Conservation (phyloP, 805 yeast species). For the Debaryomyces maramus region DNA sequence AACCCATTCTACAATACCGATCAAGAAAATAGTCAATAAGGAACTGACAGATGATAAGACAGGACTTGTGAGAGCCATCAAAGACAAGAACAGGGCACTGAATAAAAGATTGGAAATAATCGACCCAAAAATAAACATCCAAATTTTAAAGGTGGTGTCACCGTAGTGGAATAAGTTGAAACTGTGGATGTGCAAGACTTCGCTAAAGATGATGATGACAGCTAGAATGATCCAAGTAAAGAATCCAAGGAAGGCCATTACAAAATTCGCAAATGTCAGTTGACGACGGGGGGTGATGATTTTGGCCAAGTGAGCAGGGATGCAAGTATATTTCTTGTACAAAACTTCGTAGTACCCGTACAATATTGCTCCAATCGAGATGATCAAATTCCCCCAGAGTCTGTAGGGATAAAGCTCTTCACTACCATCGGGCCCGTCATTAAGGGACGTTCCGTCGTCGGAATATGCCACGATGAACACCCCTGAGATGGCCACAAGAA, state of each 20-base stretch:
- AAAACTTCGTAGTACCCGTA: slow-evolving; percentile 84
- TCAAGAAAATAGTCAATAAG: slow-evolving; percentile 72
- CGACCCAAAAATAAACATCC: slow-evolving; percentile 52
- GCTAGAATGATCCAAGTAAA: slow-evolving; percentile 53
- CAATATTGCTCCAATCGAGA: slow-evolving; percentile 69
- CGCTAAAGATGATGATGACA: slow-evolving; percentile 47
- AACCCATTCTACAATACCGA: slow-evolving; percentile 74
- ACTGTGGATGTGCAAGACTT: slow-evolving; percentile 55
- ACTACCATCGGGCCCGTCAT: slow-evolving; percentile 12
- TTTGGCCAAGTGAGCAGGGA: slow-evolving; percentile 54
- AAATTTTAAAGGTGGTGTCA: slow-evolving; percentile 34
- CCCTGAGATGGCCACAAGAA: slow-evolving; percentile 68
- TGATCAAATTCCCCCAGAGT: slow-evolving; percentile 66
- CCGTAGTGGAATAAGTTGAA: slow-evolving; percentile 55
- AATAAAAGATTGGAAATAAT: slow-evolving; percentile 64
- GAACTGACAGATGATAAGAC: slow-evolving; percentile 73
- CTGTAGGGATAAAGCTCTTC: slow-evolving; percentile 54
- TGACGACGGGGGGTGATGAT: slow-evolving; percentile 59
- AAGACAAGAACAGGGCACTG: slow-evolving; percentile 68
- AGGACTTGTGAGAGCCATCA: slow-evolving; percentile 84
- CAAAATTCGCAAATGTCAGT: slow-evolving; percentile 76
- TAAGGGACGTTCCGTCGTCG: slow-evolving; percentile 32
- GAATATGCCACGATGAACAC: slow-evolving; percentile 78
- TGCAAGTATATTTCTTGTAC: slow-evolving; percentile 74
- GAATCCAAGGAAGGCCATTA: slow-evolving; percentile 67